Evolutionary conservation across 176 grass and related monocot species (phyloP), one percentile per base, ranked within the genome.

Genomic region (maize (Zea mays)): DNA sequence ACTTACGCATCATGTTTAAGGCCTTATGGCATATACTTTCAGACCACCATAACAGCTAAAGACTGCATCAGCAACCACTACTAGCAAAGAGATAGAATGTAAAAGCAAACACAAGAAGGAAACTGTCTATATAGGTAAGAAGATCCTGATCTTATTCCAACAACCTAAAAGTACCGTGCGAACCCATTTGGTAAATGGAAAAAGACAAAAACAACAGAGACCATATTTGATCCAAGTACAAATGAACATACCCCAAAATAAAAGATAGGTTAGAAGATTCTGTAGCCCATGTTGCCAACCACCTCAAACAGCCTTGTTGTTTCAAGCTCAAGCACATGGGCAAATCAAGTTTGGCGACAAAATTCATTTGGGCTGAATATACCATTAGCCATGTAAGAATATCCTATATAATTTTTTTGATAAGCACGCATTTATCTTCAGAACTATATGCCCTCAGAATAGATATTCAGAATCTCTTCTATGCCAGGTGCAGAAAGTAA

Each of bases 1-100:
- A 81, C 85, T 98, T 38, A 81, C 87, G 85, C 96, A 92, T 82
- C 69, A 84, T n/a, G 27, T 10, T 38, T 8, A 76, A 77, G 56
- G 39, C 38, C 27, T 15, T 55, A 54, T 63, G 36, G 54, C 63
- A 67, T 67, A 50, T 34, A 75, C 3, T 41, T 47, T 76, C 15
- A 71, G 61, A 35, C 57, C 9, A 87, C 59, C 4, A 43, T 62
- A 55, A 38, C 16, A 87, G 69, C 34, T 55, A 65, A 57, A 76
- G 14, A 69, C 61, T 38, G 52, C 27, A 69, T 57, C 10, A 3
- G 13, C 57, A 71, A 41, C n/a, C 4, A 46, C 38, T 69, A 44
- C 17, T 47, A 48, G 63, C 44, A 11, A 14, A 49, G 8, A 50
- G 60, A 84, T 14, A 60, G 14, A 11, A 49, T 44, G 5, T 45